These are phyloP conservation scores for Bacidia rubella DNA, from an alignment of 495 filamentous ascomycete genomes.

Conservation along the genomic window DNA sequence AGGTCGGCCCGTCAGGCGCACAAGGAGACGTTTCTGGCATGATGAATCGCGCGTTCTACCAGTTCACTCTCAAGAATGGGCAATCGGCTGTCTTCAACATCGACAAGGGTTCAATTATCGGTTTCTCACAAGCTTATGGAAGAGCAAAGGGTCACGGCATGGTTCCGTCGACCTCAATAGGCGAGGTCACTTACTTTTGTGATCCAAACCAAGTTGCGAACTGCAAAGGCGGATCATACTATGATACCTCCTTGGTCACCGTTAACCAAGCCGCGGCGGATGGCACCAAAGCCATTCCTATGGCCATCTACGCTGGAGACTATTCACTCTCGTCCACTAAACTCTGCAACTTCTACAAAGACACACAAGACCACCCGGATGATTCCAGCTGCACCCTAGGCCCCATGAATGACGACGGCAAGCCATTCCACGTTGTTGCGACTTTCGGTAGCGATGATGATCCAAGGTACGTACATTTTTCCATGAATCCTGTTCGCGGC, in stretches of 20 bases:
- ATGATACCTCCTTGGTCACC: conserved; percentile 14
- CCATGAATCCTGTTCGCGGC: neutral
- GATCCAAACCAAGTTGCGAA: conserved; percentile 23
- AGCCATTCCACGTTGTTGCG: conserved; percentile 2
- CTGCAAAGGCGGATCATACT: conserved; percentile 13
- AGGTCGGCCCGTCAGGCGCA: conserved; percentile 22
- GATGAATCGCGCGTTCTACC: conserved; percentile 30
- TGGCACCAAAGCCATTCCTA: conserved; percentile 2
- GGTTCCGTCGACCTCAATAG: conserved; percentile 34
- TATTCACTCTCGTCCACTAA: conserved; percentile 4
- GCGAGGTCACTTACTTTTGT: conserved; percentile 37
- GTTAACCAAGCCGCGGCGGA: conserved; percentile 10
- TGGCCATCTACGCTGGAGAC: conserved; percentile 7
- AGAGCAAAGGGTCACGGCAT: conserved; percentile 24
- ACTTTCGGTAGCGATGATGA: neutral
- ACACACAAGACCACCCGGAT: neutral
- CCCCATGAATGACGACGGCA: neutral
- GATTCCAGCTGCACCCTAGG: neutral
- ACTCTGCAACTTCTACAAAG: neutral
- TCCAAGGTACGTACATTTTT: neutral
- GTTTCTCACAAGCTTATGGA: conserved; percentile 16
- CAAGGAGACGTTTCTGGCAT: conserved; percentile 29
- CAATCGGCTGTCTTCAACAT: conserved; percentile 34
- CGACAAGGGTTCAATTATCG: conserved; percentile 29
- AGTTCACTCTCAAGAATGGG: conserved; percentile 24